Percentiles rank a stretch among this genome's conserved stretches.
Evolutionary conservation across 371 early-diverging fungal genomes (phyloP).

Genomic region (Apophysomyces ossiformis): DNA sequence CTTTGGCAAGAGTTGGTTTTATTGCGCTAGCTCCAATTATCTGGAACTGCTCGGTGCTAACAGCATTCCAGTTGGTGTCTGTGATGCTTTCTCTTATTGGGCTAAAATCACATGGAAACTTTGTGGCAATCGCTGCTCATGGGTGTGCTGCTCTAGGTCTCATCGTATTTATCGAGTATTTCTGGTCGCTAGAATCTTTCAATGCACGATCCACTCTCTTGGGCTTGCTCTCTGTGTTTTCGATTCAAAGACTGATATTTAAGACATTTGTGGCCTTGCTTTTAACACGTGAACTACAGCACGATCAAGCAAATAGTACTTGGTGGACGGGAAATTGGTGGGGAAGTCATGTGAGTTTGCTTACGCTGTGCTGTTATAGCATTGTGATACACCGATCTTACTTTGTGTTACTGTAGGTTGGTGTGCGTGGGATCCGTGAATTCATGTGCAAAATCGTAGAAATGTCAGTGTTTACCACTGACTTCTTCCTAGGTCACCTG

Average conservation of each 20-base stretch:
- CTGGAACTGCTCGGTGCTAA: constrained; percentile 55
- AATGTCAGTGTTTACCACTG: constrained; percentile 81
- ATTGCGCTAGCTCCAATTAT: constrained; percentile 72
- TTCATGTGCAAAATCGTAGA: constrained; percentile 86
- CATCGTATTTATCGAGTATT: constrained; percentile 60
- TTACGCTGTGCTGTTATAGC: background rate
- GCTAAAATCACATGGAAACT: constrained; percentile 65
- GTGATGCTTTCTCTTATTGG: constrained; percentile 59
- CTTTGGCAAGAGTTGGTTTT: constrained; percentile 55
- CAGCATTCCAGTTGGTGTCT: constrained; percentile 70
- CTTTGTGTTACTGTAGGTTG: background rate
- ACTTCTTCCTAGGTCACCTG: constrained; percentile 75
- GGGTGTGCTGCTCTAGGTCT: constrained; percentile 63
- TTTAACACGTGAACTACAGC: constrained; percentile 79
- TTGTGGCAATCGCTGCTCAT: constrained; percentile 72
- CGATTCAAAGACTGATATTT: constrained; percentile 74
- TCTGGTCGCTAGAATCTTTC: constrained; percentile 77
- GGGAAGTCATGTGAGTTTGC: constrained; percentile 37
- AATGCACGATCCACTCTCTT: constrained; percentile 62
- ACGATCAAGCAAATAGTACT: constrained; percentile 81
- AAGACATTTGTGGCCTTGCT: constrained; percentile 71
- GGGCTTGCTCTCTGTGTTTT: constrained; percentile 68
- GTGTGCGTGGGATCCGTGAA: constrained; percentile 56
- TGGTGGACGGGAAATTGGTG: constrained; percentile 93
- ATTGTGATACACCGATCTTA: background rate